phyloP scores from a whole-genome alignment of 495 filamentous ascomycete species.

The Penicillium verhagenii region DNA sequence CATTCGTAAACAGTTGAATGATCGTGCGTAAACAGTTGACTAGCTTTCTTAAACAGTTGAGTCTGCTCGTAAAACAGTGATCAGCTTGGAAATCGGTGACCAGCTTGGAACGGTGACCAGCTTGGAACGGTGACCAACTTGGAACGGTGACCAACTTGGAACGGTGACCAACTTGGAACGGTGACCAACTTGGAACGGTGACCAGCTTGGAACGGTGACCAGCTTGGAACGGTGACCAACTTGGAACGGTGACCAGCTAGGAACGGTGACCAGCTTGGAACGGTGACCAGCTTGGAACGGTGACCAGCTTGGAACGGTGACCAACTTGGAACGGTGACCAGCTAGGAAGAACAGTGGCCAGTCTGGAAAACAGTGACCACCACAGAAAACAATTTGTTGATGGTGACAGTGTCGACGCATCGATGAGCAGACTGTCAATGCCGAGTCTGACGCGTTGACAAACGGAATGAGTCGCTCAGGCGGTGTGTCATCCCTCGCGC shows the following conservation, averaged over 20 bases:
- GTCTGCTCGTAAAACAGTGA: neutral
- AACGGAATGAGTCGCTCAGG: slow-evolving; percentile 2
- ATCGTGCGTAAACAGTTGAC: neutral
- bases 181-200: neutral
- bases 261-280: no score
- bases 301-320: neutral
- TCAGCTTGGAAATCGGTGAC: neutral
- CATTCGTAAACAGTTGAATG: neutral
- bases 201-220: neutral
- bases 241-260: no score
- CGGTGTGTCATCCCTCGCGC: neutral
- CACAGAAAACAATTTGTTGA: neutral
- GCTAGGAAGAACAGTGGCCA: neutral
- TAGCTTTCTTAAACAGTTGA: no score
- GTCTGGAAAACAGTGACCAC: neutral
- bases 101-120: neutral
- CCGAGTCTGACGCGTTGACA: neutral
- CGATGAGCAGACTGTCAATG: neutral
- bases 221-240: neutral
- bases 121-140: neutral
- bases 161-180: no score
- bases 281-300: neutral
- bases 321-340: neutral
- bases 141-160: neutral
- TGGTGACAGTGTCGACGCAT: neutral